phyloP scores from a whole-genome alignment of 495 filamentous ascomycete genomes.

The Penicillium daleae region DNA sequence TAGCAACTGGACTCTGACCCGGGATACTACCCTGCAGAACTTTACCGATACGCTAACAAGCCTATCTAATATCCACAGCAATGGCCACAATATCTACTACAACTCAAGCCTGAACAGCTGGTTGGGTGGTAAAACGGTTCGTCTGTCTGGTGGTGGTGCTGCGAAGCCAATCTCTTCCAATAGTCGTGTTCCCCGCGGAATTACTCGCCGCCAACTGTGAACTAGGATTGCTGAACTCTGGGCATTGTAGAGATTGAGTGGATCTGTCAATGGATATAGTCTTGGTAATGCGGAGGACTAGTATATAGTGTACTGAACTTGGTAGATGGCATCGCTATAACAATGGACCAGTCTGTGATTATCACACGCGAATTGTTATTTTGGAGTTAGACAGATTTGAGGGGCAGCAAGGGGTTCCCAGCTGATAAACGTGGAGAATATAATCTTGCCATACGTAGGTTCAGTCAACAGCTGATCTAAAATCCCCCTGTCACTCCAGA shows the following conservation, averaged over 20 bases:
- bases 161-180: conserved; percentile 24
- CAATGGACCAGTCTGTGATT: neutral
- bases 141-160: conserved; percentile 18
- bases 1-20: conserved; percentile 24
- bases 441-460: too few species aligned
- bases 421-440: too few species aligned
- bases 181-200: neutral
- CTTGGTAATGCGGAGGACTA: neutral
- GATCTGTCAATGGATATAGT: neutral
- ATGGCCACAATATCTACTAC: conserved; percentile 19
- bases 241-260: neutral
- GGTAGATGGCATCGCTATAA: neutral
- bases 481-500: too few species aligned
- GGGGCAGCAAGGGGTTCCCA: too few species aligned
- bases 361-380: neutral
- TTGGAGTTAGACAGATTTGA: too few species aligned
- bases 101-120: conserved; percentile 17
- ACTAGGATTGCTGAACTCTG: neutral
- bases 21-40: conserved; percentile 16
- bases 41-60: conserved; percentile 18
- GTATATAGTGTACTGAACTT: neutral
- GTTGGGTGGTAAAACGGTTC: conserved; percentile 18
- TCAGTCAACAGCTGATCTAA: too few species aligned
- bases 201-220: neutral
- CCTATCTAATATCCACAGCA: conserved; percentile 16